A percentile compares a stretch with the other conserved stretches of the same genome.
These are phyloP conservation scores for Penicillium griseofulvum DNA, from an alignment of 2,329 filamentous ascomycete species.

Conservation along the genomic window DNA sequence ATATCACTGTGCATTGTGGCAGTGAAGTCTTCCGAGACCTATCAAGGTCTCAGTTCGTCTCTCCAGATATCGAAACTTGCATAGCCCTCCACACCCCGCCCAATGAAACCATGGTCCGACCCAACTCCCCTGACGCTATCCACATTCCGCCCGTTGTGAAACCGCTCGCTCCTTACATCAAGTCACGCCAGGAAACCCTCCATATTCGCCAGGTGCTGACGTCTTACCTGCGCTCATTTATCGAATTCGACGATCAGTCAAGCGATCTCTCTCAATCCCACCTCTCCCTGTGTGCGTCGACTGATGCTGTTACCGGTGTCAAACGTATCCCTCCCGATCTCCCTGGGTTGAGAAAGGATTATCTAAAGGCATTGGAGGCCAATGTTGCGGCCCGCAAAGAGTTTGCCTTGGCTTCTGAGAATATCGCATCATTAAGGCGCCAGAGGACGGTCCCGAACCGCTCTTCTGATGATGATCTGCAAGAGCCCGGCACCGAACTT, in stretches of 20 bases:
- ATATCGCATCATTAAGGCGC: conserved; percentile 29
- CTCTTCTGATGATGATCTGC: conserved; percentile 15
- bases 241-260: conserved; percentile 32
- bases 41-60: neutral
- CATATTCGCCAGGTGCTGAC: conserved; percentile 42
- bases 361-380: conserved; percentile 47
- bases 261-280: conserved; percentile 28
- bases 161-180: conserved; percentile 41
- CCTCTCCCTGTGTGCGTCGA: conserved; percentile 36
- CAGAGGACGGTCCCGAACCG: conserved; percentile 22
- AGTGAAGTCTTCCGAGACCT: conserved; percentile 1
- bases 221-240: conserved; percentile 37
- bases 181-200: conserved; percentile 38
- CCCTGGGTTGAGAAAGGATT: conserved; percentile 44
- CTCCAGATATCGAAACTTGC: neutral
- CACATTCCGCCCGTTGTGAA: conserved; percentile 37
- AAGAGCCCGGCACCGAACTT: conserved; percentile 28
- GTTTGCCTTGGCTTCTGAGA: conserved; percentile 35
- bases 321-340: conserved; percentile 40
- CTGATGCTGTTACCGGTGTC: conserved; percentile 32
- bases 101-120: conserved; percentile 29
- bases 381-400: conserved; percentile 42
- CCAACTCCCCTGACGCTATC: conserved; percentile 14
- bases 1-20: neutral
- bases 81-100: neutral